Percentiles rank a stretch among this genome's conserved stretches.
Conservation (phyloP, 768 basidiomycete genomes). For the Pisolithus microcarpus region DNA sequence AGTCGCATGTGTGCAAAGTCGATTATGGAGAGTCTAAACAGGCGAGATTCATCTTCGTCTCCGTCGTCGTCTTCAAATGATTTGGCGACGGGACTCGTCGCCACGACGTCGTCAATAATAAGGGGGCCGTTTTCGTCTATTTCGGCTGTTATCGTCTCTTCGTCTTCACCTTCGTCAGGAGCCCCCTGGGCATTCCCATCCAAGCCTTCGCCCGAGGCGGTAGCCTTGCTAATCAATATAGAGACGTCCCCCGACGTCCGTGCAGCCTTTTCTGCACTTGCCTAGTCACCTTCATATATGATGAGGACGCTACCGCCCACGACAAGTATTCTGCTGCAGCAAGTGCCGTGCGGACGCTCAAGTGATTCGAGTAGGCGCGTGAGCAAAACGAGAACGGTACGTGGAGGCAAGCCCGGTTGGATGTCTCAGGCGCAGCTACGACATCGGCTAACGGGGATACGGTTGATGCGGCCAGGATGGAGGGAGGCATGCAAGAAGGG, state of each 20-base stretch:
- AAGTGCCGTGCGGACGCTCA: no score
- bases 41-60: constrained; percentile 45
- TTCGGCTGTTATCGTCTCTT: constrained; percentile 32
- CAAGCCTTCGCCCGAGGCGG: constrained; percentile 18
- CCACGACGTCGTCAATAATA: constrained; percentile 7
- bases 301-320: no score
- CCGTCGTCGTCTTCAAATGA: constrained; percentile 24
- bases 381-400: no score
- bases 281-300: no score
- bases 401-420: constrained; percentile 48
- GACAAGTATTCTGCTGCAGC: no score
- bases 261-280: no score
- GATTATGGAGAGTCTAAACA: constrained; percentile 89
- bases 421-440: not conserved
- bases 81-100: constrained; percentile 24
- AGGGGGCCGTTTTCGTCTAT: constrained; percentile 23
- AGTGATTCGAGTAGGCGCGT: no score
- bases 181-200: constrained; percentile 23
- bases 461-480: constrained; percentile 4
- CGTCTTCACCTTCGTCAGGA: constrained; percentile 31
- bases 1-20: constrained; percentile 72
- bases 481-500: constrained; percentile 3
- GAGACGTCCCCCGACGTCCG: no score
- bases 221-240: no score
- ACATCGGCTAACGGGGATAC: constrained; percentile 35